Conservation (phyloP, 257 asterid species). For the Anisodus acutangulus region DNA sequence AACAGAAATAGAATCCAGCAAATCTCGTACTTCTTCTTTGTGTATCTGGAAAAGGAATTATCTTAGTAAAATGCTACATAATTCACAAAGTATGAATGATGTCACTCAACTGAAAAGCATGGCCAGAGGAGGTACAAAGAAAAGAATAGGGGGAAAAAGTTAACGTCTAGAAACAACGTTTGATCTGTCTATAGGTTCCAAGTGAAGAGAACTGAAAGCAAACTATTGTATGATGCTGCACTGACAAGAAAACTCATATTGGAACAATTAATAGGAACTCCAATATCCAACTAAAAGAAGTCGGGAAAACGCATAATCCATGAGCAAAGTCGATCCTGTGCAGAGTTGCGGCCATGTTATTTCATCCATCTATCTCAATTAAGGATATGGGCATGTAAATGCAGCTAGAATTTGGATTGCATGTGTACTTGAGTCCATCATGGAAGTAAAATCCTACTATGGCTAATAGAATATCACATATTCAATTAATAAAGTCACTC, state of each 20-base stretch:
- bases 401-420: not conserved
- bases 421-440: not conserved
- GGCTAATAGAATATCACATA: not conserved
- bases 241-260: too few relatives aligned
- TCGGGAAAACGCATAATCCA: not conserved
- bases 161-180: not conserved
- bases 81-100: not conserved
- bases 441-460: not conserved
- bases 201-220: too few relatives aligned
- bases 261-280: not conserved
- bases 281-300: not conserved
- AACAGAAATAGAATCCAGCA: constrained; percentile 63
- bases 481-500: not conserved
- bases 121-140: constrained; percentile 18
- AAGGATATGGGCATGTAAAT: constrained; percentile 17
- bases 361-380: constrained; percentile 17
- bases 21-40: constrained; percentile 97
- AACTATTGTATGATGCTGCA: too few relatives aligned
- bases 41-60: constrained; percentile 66
- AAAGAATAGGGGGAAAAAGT: not conserved
- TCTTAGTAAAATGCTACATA: not conserved
- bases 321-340: not conserved
- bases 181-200: constrained; percentile 5
- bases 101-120: not conserved
- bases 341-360: not conserved